Conservation (phyloP, 176 grass and related monocot genomes). For the Chloris gayana region DNA sequence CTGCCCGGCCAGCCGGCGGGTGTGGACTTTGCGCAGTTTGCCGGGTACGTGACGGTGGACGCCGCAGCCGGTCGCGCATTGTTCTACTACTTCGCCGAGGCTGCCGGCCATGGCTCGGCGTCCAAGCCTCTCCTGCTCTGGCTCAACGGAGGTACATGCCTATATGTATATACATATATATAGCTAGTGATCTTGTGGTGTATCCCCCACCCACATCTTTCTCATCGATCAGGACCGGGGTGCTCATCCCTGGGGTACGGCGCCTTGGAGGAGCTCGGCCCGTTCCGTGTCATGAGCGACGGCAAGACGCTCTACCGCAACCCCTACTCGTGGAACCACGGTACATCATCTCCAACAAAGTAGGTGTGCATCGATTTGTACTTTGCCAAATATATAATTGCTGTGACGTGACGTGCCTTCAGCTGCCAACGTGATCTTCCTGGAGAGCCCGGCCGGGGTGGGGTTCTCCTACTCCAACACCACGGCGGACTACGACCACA, state of each 20-base stretch:
- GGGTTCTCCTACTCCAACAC: conserved; percentile 97
- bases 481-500: conserved; percentile 64
- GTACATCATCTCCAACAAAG: no score
- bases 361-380: no score
- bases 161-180: no score
- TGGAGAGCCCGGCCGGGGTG: conserved; percentile 92
- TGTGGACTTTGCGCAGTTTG: conserved; percentile 76
- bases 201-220: no score
- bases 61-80: conserved; percentile 55
- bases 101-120: conserved; percentile 1
- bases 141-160: background rate
- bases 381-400: no score
- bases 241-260: conserved; percentile 91
- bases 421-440: conserved; percentile 75
- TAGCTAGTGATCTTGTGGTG: no score
- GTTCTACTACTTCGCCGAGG: conserved; percentile 92
- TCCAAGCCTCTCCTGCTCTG: background rate
- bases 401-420: no score
- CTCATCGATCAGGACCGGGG: conserved; percentile 45
- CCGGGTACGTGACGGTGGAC: conserved; percentile 88
- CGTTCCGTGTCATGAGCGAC: conserved; percentile 88
- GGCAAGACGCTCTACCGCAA: conserved; percentile 79
- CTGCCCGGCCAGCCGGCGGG: conserved; percentile 70
- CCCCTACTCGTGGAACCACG: conserved; percentile 84
- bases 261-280: conserved; percentile 89